phyloP scores from a whole-genome alignment of 2,329 filamentous ascomycete species.

The Periconia sp. region DNA sequence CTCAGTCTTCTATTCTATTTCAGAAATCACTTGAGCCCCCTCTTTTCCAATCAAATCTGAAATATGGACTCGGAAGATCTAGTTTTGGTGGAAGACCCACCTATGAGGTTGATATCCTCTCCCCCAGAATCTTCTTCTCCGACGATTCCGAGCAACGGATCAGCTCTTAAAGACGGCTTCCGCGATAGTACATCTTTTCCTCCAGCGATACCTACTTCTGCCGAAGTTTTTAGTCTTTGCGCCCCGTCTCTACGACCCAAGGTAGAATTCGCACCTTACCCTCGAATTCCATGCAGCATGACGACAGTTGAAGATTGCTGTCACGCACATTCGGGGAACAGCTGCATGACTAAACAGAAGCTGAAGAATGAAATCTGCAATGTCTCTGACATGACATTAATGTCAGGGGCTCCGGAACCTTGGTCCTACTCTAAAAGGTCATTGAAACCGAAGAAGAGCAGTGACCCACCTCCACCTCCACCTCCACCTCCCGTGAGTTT shows the following conservation, averaged over 20 bases:
- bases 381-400: background rate
- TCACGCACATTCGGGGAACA: slow-evolving; percentile 2
- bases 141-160: background rate
- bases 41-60: too few relatives aligned
- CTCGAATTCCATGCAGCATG: background rate
- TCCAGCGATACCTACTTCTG: background rate
- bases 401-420: too few relatives aligned
- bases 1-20: too few relatives aligned
- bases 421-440: too few relatives aligned
- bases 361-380: background rate
- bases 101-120: slow-evolving; percentile 14
- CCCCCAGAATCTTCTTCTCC: slow-evolving; percentile 1
- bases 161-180: background rate
- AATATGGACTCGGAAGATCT: slow-evolving; percentile 18
- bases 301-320: slow-evolving; percentile 4
- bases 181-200: slow-evolving; percentile 1
- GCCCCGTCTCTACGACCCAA: slow-evolving; percentile 1
- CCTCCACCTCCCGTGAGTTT: background rate
- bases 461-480: slow-evolving; percentile 10
- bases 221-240: background rate
- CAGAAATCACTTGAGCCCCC: too few relatives aligned
- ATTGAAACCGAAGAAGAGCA: too few relatives aligned
- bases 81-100: slow-evolving; percentile 18
- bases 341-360: background rate
- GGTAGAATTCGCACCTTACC: slow-evolving; percentile 1